Conservation (phyloP, 2,329 filamentous ascomycete genomes). For the Fonsecaea pedrosoi region DNA sequence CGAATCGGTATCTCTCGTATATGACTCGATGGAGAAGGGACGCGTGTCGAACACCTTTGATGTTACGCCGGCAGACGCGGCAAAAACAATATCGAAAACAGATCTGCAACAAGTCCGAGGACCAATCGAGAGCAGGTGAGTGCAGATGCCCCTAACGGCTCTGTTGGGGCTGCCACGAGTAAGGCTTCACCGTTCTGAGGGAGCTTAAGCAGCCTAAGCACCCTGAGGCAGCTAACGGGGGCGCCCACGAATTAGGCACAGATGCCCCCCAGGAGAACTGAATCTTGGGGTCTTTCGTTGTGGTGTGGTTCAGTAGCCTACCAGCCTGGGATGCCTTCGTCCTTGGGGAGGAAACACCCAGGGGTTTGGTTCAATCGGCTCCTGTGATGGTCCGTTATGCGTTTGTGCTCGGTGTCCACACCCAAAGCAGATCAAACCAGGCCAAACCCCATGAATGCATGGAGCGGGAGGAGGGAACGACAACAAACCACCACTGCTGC, state of each 20-base stretch:
- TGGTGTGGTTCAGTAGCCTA: background rate
- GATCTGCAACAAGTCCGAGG: conserved; percentile 22
- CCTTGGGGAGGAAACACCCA: background rate
- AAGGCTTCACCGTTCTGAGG: background rate
- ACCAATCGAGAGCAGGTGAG: conserved; percentile 10
- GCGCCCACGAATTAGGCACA: background rate
- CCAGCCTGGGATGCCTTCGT: background rate
- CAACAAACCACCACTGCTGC: background rate
- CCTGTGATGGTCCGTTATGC: background rate
- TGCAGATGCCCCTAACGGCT: background rate
- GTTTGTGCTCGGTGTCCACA: background rate
- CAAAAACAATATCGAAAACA: conserved; percentile 20
- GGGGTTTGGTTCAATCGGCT: background rate
- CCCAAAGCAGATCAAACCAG: background rate
- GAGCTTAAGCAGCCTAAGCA: too few species aligned
- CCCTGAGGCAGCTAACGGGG: background rate
- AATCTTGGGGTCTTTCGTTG: conserved; percentile 1
- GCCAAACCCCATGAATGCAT: conserved; percentile 1
- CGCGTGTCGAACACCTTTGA: conserved; percentile 25
- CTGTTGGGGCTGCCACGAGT: background rate
- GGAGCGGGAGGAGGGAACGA: background rate
- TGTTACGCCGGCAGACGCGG: conserved; percentile 21
- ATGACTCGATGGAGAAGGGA: conserved; percentile 18
- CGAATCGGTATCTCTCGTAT: background rate
- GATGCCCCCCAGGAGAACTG: conserved; percentile 9